Evolutionary conservation across 139 green algal genomes (phyloP), one percentile per base, ranked within the genome.

Genomic region (Gonium pectorale): DNA sequence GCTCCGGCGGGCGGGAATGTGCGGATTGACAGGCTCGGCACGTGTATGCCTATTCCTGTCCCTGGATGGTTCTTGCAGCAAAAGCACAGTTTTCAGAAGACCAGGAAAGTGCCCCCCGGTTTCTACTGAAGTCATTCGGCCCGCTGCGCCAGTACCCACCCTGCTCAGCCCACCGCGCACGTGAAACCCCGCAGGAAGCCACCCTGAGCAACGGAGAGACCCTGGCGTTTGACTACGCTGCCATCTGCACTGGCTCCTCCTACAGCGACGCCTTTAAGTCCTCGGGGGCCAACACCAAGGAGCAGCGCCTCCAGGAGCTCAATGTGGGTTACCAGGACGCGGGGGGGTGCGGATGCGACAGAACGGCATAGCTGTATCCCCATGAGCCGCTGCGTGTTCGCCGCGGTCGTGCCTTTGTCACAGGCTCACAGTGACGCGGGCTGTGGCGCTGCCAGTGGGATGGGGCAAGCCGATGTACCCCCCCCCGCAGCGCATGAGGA

Each of bases 221-320:
- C 7, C 13, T 82, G 29, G 22, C 74, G 11, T 82, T 82, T 22
- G 74, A 82, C 38, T 82, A 82, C 74, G 56, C 59, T 5, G 74
- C 74, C 0, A 35, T 82, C 31, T 82, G 74, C 38, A 60, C 29
- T 35, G 74, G 74, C 59, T 82, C 59, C 31, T 62, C 74, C n/a
- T 82, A 82, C 56, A 60, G 40, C 56, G 74, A 82, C 54, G 56
- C 74, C 17, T 82, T 82, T 59, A 70, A 71, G 56, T 63, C 59
- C 40, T 43, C 27, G 29, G 33, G 9, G 3, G 24, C 59, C 29
- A n/a, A 22, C 27, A 82, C 26, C 59, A 56, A 59, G 6, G 56
- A 71, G 29, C 40, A 71, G 40, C 74, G 74, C 4, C 74, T 82
- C 29, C 29, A 29, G 59, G 74, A 82, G 60, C 40, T 82, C 15